phyloP scores from a whole-genome alignment of 108 stramenopile genomes.

The Cyclotella sp. region DNA sequence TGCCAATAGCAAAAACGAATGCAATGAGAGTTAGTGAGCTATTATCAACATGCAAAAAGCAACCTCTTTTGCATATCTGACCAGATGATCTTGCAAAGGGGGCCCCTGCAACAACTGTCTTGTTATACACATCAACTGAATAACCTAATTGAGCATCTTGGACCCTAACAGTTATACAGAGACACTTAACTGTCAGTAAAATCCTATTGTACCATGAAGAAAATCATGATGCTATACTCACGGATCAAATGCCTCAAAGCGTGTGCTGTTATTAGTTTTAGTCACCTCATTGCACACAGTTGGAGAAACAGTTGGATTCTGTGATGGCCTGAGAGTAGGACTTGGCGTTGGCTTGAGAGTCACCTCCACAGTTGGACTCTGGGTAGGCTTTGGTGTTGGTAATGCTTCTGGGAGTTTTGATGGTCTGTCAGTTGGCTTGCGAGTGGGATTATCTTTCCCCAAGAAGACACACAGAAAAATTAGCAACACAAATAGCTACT shows the following conservation, averaged over 20 bases:
- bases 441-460: neutral
- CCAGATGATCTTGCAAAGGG: conserved; percentile 2
- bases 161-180: neutral
- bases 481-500: no score
- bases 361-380: neutral
- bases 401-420: neutral
- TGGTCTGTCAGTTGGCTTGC: neutral
- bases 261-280: neutral
- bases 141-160: conserved; percentile 4
- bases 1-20: neutral
- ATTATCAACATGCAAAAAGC: neutral
- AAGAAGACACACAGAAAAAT: neutral
- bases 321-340: neutral
- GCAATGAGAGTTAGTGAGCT: neutral
- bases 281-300: conserved; percentile 3
- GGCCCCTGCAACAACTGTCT: conserved; percentile 5
- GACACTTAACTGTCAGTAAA: no score
- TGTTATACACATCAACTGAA: conserved; percentile 15
- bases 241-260: conserved; percentile 16
- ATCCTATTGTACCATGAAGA: neutral
- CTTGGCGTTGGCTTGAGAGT: neutral
- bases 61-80: neutral
- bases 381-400: neutral
- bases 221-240: neutral
- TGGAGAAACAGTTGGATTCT: neutral